phyloP scores from a whole-genome alignment of 2,329 filamentous ascomycete genomes.

The Bipolaris oryzae region DNA sequence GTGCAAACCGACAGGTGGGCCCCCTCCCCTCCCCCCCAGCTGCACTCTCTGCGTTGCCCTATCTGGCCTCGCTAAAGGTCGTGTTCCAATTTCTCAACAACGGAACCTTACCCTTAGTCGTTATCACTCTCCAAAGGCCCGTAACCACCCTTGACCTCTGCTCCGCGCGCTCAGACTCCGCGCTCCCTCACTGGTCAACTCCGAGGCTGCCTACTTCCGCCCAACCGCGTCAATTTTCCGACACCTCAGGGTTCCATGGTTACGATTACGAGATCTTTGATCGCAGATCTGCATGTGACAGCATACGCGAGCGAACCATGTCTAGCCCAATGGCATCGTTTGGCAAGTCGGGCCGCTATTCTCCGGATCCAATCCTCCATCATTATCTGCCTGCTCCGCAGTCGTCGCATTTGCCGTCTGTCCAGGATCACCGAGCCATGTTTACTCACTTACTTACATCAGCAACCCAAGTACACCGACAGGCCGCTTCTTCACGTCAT shows the following conservation, averaged over 20 bases:
- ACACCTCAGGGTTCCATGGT: constrained; percentile 19
- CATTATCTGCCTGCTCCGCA: not conserved
- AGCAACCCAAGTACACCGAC: not conserved
- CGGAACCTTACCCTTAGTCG: constrained; percentile 5
- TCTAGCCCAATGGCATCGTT: constrained; percentile 15
- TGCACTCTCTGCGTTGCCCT: constrained; percentile 3
- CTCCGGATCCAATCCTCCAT: constrained; percentile 16
- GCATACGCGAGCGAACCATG: constrained; percentile 7
- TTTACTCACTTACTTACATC: not conserved
- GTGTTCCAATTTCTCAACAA: constrained; percentile 18
- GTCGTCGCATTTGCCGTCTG: not conserved
- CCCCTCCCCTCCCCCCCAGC: too few relatives aligned
- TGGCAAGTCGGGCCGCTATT: constrained; percentile 26
- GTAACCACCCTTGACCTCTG: not conserved
- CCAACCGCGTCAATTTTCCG: constrained; percentile 6
- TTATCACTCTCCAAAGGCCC: constrained; percentile 9
- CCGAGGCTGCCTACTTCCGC: not conserved
- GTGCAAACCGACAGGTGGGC: constrained; percentile 19
- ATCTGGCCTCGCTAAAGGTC: constrained; percentile 4
- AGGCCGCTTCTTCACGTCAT: not conserved
- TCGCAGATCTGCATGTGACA: constrained; percentile 31
- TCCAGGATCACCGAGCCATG: not conserved
- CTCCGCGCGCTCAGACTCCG: constrained; percentile 6
- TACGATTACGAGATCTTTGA: constrained; percentile 33
- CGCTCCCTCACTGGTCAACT: constrained; percentile 9